These are phyloP conservation scores for Penicillium brevicompactum DNA, from an alignment of 2,329 filamentous ascomycete species.

Conservation along the genomic window DNA sequence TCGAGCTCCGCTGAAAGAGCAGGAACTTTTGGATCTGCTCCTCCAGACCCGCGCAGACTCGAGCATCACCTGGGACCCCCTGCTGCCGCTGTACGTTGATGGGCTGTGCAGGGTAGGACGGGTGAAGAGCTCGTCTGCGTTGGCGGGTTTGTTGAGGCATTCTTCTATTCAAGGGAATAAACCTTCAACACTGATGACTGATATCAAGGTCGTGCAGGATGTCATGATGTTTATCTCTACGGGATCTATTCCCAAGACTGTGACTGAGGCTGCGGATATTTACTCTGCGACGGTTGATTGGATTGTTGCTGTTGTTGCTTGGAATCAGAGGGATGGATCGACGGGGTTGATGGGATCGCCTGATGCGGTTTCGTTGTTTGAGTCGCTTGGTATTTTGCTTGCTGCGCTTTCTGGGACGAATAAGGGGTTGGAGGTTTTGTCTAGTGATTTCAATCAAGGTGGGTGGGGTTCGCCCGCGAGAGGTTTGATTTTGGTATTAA, in stretches of 20 bases:
- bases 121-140: conserved; percentile 37
- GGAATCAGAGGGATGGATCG: conserved; percentile 32
- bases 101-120: conserved; percentile 36
- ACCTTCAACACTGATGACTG: conserved; percentile 43
- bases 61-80: conserved; percentile 43
- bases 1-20: conserved; percentile 34
- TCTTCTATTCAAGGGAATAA: conserved; percentile 36
- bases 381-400: conserved; percentile 45
- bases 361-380: conserved; percentile 44
- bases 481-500: conserved; percentile 7
- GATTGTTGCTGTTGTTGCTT: conserved; percentile 41
- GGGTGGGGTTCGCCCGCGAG: background rate
- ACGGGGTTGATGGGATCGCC: conserved; percentile 34
- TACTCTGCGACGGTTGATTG: conserved; percentile 40
- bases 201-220: conserved; percentile 46
- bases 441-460: conserved; percentile 39
- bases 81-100: conserved; percentile 45
- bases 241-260: conserved; percentile 32
- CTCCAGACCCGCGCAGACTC: conserved; percentile 36
- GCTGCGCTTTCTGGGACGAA: conserved; percentile 40
- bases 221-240: conserved; percentile 42
- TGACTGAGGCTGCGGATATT: conserved; percentile 33
- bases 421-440: conserved; percentile 40
- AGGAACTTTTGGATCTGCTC: conserved; percentile 37
- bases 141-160: conserved; percentile 36